Conservation (phyloP, 2,329 filamentous ascomycete species). For the Capronia epimyces region DNA sequence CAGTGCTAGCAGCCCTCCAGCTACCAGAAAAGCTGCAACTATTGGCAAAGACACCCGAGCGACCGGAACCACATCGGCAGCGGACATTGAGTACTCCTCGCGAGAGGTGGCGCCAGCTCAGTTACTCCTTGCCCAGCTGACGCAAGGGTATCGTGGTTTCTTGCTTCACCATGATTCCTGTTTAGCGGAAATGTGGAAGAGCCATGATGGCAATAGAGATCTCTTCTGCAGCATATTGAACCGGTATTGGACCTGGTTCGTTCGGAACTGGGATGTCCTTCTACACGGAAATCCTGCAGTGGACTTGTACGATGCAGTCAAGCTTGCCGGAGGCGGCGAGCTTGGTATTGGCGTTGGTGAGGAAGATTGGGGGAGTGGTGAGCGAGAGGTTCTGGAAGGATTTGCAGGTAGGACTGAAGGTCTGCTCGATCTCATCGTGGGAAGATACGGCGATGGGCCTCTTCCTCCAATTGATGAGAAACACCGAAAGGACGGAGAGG, state of each 20-base stretch:
- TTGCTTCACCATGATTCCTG: slow-evolving; percentile 79
- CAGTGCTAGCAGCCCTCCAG: slow-evolving; percentile 38
- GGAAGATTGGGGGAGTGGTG: slow-evolving; percentile 88
- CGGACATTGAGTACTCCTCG: slow-evolving; percentile 71
- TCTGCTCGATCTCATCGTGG: slow-evolving; percentile 80
- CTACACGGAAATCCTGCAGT: slow-evolving; percentile 82
- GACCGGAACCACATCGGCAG: slow-evolving; percentile 22
- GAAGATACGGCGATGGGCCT: slow-evolving; percentile 66
- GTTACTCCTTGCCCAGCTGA: slow-evolving; percentile 71
- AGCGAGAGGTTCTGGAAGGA: slow-evolving; percentile 89
- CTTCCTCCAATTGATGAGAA: slow-evolving; percentile 26
- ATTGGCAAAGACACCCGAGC: slow-evolving; percentile 4
- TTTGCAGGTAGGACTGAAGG: slow-evolving; percentile 74
- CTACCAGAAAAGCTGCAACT: slow-evolving; percentile 38
- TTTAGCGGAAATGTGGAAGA: slow-evolving; percentile 63
- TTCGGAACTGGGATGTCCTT: slow-evolving; percentile 73
- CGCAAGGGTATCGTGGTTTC: slow-evolving; percentile 77
- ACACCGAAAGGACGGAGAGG: slow-evolving; percentile 29
- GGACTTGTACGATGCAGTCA: slow-evolving; percentile 74
- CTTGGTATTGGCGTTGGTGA: slow-evolving; percentile 91
- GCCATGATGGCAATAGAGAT: slow-evolving; percentile 49
- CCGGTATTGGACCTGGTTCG: slow-evolving; percentile 72
- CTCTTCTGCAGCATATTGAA: slow-evolving; percentile 69
- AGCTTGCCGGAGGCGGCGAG: slow-evolving; percentile 83
- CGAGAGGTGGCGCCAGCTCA: slow-evolving; percentile 80